Percentiles rank a stretch among this genome's conserved stretches.
phyloP scores from a whole-genome alignment of 2,329 filamentous ascomycete species.

The Alternaria brassicicola region DNA sequence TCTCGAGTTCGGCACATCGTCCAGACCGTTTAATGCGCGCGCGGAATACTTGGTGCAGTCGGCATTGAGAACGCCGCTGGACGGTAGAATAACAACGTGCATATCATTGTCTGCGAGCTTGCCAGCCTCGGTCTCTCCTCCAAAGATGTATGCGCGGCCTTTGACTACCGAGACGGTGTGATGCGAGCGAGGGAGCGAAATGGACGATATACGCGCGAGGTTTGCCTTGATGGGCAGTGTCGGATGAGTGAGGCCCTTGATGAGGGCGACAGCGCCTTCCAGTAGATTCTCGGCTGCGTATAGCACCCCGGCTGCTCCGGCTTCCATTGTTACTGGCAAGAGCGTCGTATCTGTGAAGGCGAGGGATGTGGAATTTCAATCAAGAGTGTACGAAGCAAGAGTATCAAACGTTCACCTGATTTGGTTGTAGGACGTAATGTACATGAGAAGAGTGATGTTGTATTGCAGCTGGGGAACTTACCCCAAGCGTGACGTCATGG shows the following conservation, averaged over 20 bases:
- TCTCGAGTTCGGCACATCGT: constrained; percentile 47
- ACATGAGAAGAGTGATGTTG: constrained; percentile 11
- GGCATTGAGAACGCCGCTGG: constrained; percentile 50
- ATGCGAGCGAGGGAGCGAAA: constrained; percentile 55
- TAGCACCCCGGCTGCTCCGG: constrained; percentile 45
- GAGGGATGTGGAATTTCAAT: background rate
- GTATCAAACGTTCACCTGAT: background rate
- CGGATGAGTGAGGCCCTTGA: constrained; percentile 55
- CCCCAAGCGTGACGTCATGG: constrained; percentile 14
- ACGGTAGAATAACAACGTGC: constrained; percentile 59
- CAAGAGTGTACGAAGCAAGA: background rate
- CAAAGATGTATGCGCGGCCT: constrained; percentile 63
- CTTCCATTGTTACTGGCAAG: constrained; percentile 52
- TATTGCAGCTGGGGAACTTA: constrained; percentile 13
- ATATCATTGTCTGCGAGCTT: constrained; percentile 58
- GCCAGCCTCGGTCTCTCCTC: constrained; percentile 52
- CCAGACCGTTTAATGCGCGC: constrained; percentile 32
- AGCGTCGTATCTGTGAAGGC: background rate
- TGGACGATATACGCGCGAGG: constrained; percentile 55
- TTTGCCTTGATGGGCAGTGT: constrained; percentile 60
- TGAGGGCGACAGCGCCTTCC: constrained; percentile 53
- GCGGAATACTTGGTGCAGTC: constrained; percentile 50
- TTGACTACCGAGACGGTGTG: constrained; percentile 62
- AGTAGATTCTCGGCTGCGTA: constrained; percentile 48
- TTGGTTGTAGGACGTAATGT: background rate